Percentiles rank a stretch among this genome's conserved stretches.
Evolutionary conservation across 345 rosid species (phyloP).

Genomic region (Linum trigynum): DNA sequence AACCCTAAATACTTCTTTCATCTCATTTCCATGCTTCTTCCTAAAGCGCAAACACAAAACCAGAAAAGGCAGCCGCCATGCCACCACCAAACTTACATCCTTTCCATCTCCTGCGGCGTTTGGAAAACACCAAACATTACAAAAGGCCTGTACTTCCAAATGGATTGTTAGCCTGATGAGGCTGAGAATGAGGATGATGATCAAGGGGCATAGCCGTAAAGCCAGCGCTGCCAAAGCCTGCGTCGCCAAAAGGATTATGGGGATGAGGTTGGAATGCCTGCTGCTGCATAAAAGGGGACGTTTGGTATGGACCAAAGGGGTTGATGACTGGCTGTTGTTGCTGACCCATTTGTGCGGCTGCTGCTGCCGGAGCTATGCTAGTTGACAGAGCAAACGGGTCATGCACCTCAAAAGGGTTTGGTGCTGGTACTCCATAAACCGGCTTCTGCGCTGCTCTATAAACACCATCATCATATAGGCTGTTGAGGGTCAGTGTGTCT

Average conservation of each 20-base stretch:
- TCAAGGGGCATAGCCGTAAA: slow-evolving; percentile 34
- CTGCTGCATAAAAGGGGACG: slow-evolving; percentile 34
- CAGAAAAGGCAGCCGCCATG: no score
- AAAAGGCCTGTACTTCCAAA: slow-evolving; percentile 68
- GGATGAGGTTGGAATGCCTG: slow-evolving; percentile 18
- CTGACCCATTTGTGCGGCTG: slow-evolving; percentile 41
- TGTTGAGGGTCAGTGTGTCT: slow-evolving; percentile 77
- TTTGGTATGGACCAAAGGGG: slow-evolving; percentile 61
- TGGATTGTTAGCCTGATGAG: slow-evolving; percentile 39
- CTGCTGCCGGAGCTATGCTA: slow-evolving; percentile 35
- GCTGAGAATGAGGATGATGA: slow-evolving; percentile 32
- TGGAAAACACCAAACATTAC: slow-evolving; percentile 18
- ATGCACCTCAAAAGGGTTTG: slow-evolving; percentile 80
- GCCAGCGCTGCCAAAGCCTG: slow-evolving; percentile 33
- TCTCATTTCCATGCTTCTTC: not conserved
- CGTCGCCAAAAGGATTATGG: slow-evolving; percentile 76
- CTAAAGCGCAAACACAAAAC: no score
- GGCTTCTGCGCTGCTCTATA: slow-evolving; percentile 81
- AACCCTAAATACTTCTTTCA: not conserved
- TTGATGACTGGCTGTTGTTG: slow-evolving; percentile 43
- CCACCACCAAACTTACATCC: not conserved
- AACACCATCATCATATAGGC: slow-evolving; percentile 75
- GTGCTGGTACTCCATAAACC: slow-evolving; percentile 69
- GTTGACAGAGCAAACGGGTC: slow-evolving; percentile 62
- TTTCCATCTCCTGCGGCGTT: not conserved